phyloP scores from a whole-genome alignment of 495 filamentous ascomycete genomes.

The Cercophora samala region DNA sequence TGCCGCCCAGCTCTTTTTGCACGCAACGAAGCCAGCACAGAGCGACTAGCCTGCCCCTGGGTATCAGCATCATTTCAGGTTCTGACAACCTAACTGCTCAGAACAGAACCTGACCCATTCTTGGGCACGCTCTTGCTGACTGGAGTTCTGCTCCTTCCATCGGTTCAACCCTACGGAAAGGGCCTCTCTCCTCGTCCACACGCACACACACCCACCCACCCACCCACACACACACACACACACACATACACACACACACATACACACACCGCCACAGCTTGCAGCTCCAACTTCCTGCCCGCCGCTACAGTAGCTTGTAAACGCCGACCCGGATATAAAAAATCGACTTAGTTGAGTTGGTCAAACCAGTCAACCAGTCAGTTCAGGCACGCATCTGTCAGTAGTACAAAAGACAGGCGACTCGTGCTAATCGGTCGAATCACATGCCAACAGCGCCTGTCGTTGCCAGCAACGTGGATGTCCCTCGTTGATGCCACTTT shows the following conservation, averaged over 20 bases:
- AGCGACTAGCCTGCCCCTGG: neutral
- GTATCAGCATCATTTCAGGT: no score
- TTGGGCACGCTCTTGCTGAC: no score
- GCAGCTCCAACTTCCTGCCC: neutral
- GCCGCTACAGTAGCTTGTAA: neutral
- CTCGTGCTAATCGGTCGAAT: conserved; percentile 6
- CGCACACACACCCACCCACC: no score
- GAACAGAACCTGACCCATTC: no score
- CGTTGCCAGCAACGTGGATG: conserved; percentile 17
- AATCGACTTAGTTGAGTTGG: neutral
- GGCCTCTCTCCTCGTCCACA: no score
- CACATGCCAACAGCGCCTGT: conserved; percentile 15
- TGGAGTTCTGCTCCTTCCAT: no score
- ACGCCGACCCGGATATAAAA: neutral
- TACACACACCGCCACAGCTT: conserved; percentile 3
- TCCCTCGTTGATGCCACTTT: conserved; percentile 8
- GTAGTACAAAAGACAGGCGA: neutral
- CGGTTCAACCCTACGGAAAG: no score
- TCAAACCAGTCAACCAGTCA: neutral
- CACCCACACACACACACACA: no score
- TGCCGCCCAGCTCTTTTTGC: neutral
- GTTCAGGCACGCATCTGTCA: neutral
- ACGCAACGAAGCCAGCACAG: neutral
- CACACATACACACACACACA: neutral
- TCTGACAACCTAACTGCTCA: no score